phyloP scores from a whole-genome alignment of 2,329 filamentous ascomycete species.

The Coniochaeta sp. region DNA sequence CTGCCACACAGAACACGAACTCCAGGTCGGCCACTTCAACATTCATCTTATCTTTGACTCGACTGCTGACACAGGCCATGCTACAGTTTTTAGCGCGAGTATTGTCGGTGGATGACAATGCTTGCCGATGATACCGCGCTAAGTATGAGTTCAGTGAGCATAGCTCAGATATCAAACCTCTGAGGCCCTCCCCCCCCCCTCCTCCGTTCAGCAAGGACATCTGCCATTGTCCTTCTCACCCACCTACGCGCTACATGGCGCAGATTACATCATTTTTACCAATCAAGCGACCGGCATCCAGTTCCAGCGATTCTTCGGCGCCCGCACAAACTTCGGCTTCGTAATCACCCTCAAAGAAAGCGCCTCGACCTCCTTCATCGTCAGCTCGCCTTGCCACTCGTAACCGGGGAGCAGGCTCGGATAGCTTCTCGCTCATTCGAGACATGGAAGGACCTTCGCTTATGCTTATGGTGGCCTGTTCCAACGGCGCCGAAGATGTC shows the following conservation, averaged over 20 bases:
- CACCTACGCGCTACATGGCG: not conserved
- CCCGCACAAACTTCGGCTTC: slow-evolving; percentile 28
- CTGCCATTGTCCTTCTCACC: not conserved
- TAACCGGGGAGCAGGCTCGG: slow-evolving; percentile 35
- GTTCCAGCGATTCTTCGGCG: slow-evolving; percentile 30
- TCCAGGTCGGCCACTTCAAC: not conserved
- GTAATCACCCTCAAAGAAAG: slow-evolving; percentile 34
- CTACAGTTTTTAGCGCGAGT: not conserved
- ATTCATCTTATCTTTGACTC: not conserved
- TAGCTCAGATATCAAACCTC: not conserved
- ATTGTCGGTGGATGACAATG: not conserved
- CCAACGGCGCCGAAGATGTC: slow-evolving; percentile 27
- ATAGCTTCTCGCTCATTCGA: slow-evolving; percentile 33
- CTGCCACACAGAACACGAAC: not conserved
- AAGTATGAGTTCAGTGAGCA: not conserved
- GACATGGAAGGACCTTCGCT: slow-evolving; percentile 37
- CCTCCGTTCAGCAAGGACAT: not conserved
- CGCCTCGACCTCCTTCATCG: slow-evolving; percentile 34
- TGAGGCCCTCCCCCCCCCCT: too few species aligned
- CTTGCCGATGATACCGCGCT: not conserved
- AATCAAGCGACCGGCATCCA: slow-evolving; percentile 24
- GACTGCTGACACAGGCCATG: not conserved
- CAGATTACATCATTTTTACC: slow-evolving; percentile 14
- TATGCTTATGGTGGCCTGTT: slow-evolving; percentile 35
- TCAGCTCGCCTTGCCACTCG: slow-evolving; percentile 33